Evolutionary conservation across 2,329 filamentous ascomycete species (phyloP), one percentile per base, ranked within the genome.

Genomic region (Aspergillus pseudotamarii): DNA sequence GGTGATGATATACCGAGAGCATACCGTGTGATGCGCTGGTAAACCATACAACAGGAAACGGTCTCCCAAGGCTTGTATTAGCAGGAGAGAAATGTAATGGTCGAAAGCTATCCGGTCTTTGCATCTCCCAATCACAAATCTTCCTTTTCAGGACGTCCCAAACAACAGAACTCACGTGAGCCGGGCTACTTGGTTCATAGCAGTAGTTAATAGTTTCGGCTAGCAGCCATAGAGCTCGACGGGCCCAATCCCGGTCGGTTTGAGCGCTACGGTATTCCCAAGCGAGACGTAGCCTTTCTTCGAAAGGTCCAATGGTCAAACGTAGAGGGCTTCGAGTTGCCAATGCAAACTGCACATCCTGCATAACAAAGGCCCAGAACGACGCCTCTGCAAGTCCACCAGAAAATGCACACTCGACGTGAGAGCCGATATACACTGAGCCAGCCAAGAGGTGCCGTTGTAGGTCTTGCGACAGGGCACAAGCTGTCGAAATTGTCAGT

Each of bases 291-390:
- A 77, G 68, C 12, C 66, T 72, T 45, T 74, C 70, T 55, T 73
- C 72, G 51, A 77, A 76, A 2, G 74, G 72, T 11, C 69, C 71
- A 53, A 75, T 69, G 8, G 70, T 69, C 19, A 77, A 59, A 30
- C 75, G 71, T 12, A 77, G 68, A 45, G 74, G 72, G 61, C 72
- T 75, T 23, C 72, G 73, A 58, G 72, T 73, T 12, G 71, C 72
- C 56, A 77, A 64, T 6, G 73, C 73, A 62, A 74, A 75, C 48
- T 76, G 74, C 23, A 77, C 75, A 60, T 77, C 75, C 58, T 77
- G 75, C 64, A 75, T 73, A 3, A 77, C 73, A 54, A 75, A 77
- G 12, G 74, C 69, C 75, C 75, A 77, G 63, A 77, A 77, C 0
- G 75, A 75, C 28, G 74, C 73, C 23, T 75, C 74, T 1, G 74